These are phyloP conservation scores for Tolypocladium sp. DNA, from an alignment of 2,329 filamentous ascomycete species.

Conservation along the genomic window DNA sequence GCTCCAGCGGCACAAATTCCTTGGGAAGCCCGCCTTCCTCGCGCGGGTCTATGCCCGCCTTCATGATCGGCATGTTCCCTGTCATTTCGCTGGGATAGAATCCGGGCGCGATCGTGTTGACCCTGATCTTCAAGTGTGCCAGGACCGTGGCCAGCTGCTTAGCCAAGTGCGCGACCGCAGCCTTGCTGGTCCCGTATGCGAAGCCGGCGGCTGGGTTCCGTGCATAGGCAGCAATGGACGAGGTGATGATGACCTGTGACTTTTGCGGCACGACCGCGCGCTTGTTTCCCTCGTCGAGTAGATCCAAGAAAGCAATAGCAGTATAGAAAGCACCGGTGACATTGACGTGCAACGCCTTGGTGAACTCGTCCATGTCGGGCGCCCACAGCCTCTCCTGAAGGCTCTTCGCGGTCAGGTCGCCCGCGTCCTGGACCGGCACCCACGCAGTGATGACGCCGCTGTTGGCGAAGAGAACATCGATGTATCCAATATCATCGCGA, in stretches of 20 bases:
- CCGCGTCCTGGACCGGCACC: neutral
- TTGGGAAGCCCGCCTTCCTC: constrained; percentile 18
- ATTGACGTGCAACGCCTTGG: constrained; percentile 49
- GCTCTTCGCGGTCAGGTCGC: constrained; percentile 1
- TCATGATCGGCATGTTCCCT: constrained; percentile 24
- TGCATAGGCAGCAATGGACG: constrained; percentile 54
- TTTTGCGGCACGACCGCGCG: constrained; percentile 7
- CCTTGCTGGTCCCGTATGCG: constrained; percentile 60
- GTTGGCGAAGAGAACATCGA: constrained; percentile 55
- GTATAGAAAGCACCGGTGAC: constrained; percentile 31
- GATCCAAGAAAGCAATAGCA: constrained; percentile 50
- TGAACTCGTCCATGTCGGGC: constrained; percentile 45
- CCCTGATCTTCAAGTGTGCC: constrained; percentile 47
- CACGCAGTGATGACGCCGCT: constrained; percentile 34
- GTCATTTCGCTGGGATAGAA: constrained; percentile 63
- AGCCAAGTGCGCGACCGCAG: constrained; percentile 55
- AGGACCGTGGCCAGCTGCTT: constrained; percentile 59
- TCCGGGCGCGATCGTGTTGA: constrained; percentile 33
- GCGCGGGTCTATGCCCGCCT: constrained; percentile 13
- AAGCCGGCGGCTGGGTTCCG: constrained; percentile 52
- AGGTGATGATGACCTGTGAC: constrained; percentile 38
- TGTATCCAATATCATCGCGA: constrained; percentile 43
- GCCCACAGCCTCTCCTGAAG: constrained; percentile 10
- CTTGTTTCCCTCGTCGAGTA: constrained; percentile 44
- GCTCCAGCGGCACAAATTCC: constrained; percentile 44